Percentiles rank a stretch among this genome's conserved stretches.
Evolutionary conservation across 192 early-diverging fungal species (phyloP).

Genomic region (Backusella circina): DNA sequence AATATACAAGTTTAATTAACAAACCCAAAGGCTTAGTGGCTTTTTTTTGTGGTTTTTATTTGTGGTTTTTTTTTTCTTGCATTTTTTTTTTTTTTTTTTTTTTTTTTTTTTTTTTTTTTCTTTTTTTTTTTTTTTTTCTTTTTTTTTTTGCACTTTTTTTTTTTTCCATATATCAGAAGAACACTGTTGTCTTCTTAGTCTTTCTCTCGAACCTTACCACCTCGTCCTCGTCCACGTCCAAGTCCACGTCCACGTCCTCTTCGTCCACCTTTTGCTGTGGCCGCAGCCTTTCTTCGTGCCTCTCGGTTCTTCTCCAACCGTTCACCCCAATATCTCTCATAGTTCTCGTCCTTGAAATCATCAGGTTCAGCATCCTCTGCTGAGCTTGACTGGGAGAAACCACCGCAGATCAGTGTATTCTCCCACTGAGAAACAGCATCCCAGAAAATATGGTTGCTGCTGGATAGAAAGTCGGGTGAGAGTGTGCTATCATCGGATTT

Average conservation of each 20-base stretch:
- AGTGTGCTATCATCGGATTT: background rate
- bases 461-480: background rate
- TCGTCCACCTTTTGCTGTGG: background rate
- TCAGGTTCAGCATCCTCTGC: background rate
- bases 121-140: no score
- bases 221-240: background rate
- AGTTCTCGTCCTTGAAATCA: background rate
- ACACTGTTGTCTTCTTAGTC: no score
- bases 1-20: no score
- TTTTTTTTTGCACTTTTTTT: no score
- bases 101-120: no score
- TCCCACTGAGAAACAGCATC: background rate
- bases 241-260: background rate
- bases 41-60: no score
- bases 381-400: background rate
- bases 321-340: background rate
- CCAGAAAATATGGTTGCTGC: background rate
- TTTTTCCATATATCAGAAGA: no score
- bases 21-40: no score
- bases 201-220: background rate
- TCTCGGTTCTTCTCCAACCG: background rate
- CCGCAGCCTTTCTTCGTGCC: background rate
- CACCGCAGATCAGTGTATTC: background rate
- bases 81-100: no score
- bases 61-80: no score